Base-by-base conservation (phyloP, 225 moss, liverwort and hornwort genomes). In the Polytrichum formosum region DNA sequence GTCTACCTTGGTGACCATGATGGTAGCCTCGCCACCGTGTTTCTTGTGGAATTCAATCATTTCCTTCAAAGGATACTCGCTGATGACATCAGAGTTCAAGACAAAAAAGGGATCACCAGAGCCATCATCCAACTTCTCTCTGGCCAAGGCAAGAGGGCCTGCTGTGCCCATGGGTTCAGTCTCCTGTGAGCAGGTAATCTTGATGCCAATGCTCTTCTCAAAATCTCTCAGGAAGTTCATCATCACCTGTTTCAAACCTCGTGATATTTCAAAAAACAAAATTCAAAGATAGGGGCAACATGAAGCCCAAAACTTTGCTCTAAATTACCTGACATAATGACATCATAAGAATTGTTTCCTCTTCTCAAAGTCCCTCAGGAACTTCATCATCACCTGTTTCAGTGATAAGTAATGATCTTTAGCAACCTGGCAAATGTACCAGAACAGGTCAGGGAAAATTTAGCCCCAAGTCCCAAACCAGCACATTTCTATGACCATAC, bases 121-220 rank as follows among this genome's bases (percentile, higher is more conserved):
- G 61, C 96, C 96, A 74, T 96, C 96, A 71, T 93, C 96, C 3
- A 96, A 88, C 66, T 77, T 89, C 4, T 90, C 71, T 28, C 96
- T 81, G 5, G 96, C 96, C 74, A 96, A 75, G 7, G 96, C 96
- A n/a, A 96, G 88, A 3, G 96, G 93, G 16, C 96, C 96, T 26
- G 96, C 96, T 60, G 96, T 96, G 53, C 96, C 96, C 96, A 96
- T 96, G 18, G 96, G 96, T 77, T 96, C 96, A 5, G 81, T 87
- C 76, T 96, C 96, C 75, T 93, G 96, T 9, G 96, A 96, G 76
- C 96, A 96, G 63, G 93, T 79, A 21, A 96, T 96, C 82, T 96
- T 96, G 72, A 96, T 96, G 6, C 84, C 96, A 59, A 96, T 72
- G 70, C 86, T 91, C 22, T 81, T 75, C 80, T 96, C 93, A 55